A percentile compares a stretch with the other conserved stretches of the same genome.
Evolutionary conservation across 495 filamentous ascomycete species (phyloP).

Genomic region (Penicillium samsonianum): DNA sequence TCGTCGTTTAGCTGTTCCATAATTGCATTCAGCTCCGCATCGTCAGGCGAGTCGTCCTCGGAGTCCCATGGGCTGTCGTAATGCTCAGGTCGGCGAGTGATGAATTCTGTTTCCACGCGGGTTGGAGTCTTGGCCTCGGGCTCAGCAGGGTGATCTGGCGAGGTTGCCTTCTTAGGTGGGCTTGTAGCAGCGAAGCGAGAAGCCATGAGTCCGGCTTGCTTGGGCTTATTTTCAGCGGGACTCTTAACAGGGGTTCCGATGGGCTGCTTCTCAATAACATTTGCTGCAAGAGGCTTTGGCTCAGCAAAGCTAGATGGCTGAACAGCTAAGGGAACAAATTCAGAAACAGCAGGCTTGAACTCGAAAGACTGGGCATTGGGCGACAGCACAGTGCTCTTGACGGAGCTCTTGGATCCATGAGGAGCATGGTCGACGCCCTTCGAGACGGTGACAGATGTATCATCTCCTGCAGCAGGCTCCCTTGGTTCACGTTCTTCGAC

Average conservation of each 20-base stretch:
- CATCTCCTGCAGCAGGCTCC: conserved; percentile 14
- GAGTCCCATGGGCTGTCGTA: conserved; percentile 24
- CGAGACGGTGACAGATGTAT: conserved; percentile 5
- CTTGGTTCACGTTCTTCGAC: conserved; percentile 12
- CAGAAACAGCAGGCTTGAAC: conserved; percentile 53
- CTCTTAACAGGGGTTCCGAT: conserved; percentile 18
- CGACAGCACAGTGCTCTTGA: conserved; percentile 51
- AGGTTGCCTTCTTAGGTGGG: conserved; percentile 22
- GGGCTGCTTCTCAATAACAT: conserved; percentile 10
- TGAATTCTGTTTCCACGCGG: conserved; percentile 10
- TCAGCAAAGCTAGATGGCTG: conserved; percentile 43
- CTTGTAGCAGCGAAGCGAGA: conserved; percentile 42
- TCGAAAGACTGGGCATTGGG: conserved; percentile 68
- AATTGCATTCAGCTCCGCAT: conserved; percentile 80
- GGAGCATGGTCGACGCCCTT: conserved; percentile 20
- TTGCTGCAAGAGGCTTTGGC: conserved; percentile 12
- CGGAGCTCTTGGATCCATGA: conserved; percentile 27
- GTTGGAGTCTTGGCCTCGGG: conserved; percentile 13
- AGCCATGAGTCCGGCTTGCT: conserved; percentile 36
- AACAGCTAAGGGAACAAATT: conserved; percentile 47
- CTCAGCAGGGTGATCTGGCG: conserved; percentile 13
- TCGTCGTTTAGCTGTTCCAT: conserved; percentile 78
- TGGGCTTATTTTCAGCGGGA: conserved; percentile 12
- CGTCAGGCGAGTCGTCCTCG: conserved; percentile 53
- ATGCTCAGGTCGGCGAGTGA: conserved; percentile 5